Percentiles rank a stretch among this genome's conserved stretches.
These are phyloP conservation scores for Bathelium albidoporum DNA, from an alignment of 495 filamentous ascomycete genomes.

Conservation along the genomic window DNA sequence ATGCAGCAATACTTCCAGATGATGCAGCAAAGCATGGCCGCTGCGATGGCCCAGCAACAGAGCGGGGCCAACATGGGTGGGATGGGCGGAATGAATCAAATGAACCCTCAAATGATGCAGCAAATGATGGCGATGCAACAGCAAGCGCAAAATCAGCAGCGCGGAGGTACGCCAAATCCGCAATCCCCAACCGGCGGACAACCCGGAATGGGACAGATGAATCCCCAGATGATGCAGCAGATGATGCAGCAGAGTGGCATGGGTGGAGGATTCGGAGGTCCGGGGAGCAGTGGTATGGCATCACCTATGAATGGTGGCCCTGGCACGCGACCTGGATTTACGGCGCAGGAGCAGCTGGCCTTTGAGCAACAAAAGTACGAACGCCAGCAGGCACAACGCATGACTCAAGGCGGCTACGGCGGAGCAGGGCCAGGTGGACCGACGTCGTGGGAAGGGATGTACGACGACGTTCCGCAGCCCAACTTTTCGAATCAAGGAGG, in stretches of 20 bases:
- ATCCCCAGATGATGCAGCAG: constrained; percentile 67
- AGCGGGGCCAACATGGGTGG: constrained; percentile 23
- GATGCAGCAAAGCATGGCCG: constrained; percentile 74
- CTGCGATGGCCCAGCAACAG: constrained; percentile 26
- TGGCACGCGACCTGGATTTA: constrained; percentile 34
- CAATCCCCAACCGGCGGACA: constrained; percentile 16
- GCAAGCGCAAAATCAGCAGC: constrained; percentile 1
- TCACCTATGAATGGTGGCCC: constrained; percentile 11
- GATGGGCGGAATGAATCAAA: constrained; percentile 43
- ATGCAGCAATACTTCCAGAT: constrained; percentile 94
- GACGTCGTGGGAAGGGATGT: constrained; percentile 97
- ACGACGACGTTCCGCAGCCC: constrained; percentile 92
- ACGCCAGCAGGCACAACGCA: constrained; percentile 50
- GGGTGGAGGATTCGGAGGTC: constrained; percentile 11
- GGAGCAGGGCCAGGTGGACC: constrained; percentile 39
- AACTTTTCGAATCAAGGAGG: constrained; percentile 41
- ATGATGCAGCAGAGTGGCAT: constrained; percentile 38
- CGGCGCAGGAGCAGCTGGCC: constrained; percentile 63
- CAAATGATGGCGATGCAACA: constrained; percentile 17
- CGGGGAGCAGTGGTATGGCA: constrained; percentile 13
- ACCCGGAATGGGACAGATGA: constrained; percentile 35
- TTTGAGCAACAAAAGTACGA: constrained; percentile 88
- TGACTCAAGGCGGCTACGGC: constrained; percentile 25
- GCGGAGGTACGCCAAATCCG: constrained; percentile 36
- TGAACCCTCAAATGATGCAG: constrained; percentile 28